phyloP scores from a whole-genome alignment of 768 basidiomycete genomes.

The Russula earlei region DNA sequence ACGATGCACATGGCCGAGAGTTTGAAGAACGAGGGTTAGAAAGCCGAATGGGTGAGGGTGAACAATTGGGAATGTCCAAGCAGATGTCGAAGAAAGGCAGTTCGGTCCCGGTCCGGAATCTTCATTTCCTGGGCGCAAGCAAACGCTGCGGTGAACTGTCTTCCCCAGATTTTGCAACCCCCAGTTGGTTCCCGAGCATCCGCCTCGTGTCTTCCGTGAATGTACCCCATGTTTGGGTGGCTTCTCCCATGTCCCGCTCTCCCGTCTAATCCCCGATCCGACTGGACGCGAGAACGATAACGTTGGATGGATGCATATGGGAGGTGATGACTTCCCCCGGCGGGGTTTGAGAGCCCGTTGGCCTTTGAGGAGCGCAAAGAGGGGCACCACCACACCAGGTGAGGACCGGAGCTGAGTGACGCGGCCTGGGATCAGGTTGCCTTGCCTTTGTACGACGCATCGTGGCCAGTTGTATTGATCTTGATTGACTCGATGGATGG shows the following conservation, averaged over 20 bases:
- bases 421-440: background rate
- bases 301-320: background rate
- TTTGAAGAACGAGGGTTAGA: background rate
- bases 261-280: slow-evolving; percentile 4
- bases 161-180: no score
- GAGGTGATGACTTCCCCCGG: background rate
- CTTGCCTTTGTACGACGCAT: no score
- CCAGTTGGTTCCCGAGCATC: no score
- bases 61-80: no score
- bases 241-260: background rate
- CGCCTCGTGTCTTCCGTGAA: slow-evolving; percentile 5
- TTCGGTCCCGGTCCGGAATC: no score
- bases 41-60: background rate
- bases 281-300: background rate
- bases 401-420: background rate
- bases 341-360: slow-evolving; percentile 5
- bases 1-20: background rate
- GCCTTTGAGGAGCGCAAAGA: background rate
- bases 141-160: no score
- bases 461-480: no score
- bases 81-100: no score
- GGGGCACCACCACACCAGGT: slow-evolving; percentile 1
- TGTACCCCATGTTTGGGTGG: background rate
- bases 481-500: no score
- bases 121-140: no score